A percentile compares a stretch with the other conserved stretches of the same genome.
These are phyloP conservation scores for Carpediemonas membranifera DNA, from an alignment of 78 protist genomes.

Conservation along the genomic window DNA sequence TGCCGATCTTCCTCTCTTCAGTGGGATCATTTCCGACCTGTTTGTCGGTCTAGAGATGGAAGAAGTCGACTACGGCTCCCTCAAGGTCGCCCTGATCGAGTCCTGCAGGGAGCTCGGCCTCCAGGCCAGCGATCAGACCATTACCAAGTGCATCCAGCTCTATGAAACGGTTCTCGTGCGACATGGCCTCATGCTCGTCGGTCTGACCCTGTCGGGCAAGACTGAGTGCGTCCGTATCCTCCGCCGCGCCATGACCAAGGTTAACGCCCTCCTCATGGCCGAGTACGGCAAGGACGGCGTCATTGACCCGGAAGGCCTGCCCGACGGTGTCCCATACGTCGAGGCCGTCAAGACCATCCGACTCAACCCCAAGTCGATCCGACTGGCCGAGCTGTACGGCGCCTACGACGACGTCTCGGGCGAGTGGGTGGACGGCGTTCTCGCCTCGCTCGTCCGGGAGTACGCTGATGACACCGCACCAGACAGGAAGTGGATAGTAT, in stretches of 20 bases:
- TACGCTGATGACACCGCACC: not conserved
- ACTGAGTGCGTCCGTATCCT: slow-evolving; percentile 35
- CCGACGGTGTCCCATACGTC: not conserved
- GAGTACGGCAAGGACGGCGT: not conserved
- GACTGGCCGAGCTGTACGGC: slow-evolving; percentile 79
- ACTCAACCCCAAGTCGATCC: slow-evolving; percentile 70
- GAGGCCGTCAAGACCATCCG: not conserved
- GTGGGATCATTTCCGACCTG: slow-evolving; percentile 57
- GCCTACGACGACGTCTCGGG: slow-evolving; percentile 46
- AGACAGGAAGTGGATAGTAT: slow-evolving; percentile 13
- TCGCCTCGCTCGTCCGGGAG: slow-evolving; percentile 43
- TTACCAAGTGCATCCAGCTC: slow-evolving; percentile 33
- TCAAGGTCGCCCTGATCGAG: slow-evolving; percentile 10
- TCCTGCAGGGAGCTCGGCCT: slow-evolving; percentile 2
- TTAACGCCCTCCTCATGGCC: not conserved
- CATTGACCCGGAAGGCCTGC: not conserved
- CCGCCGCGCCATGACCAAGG: slow-evolving; percentile 29
- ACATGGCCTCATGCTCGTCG: slow-evolving; percentile 79
- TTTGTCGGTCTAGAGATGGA: slow-evolving; percentile 55
- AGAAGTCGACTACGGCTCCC: slow-evolving; percentile 36
- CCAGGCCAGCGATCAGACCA: not conserved
- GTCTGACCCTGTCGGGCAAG: slow-evolving; percentile 58
- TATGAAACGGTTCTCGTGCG: slow-evolving; percentile 57
- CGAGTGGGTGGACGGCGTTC: slow-evolving; percentile 76
- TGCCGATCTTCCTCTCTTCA: slow-evolving; percentile 58